These are phyloP conservation scores for Pseudocercospora macadamiae DNA, from an alignment of 2,329 filamentous ascomycete species.

Conservation along the genomic window DNA sequence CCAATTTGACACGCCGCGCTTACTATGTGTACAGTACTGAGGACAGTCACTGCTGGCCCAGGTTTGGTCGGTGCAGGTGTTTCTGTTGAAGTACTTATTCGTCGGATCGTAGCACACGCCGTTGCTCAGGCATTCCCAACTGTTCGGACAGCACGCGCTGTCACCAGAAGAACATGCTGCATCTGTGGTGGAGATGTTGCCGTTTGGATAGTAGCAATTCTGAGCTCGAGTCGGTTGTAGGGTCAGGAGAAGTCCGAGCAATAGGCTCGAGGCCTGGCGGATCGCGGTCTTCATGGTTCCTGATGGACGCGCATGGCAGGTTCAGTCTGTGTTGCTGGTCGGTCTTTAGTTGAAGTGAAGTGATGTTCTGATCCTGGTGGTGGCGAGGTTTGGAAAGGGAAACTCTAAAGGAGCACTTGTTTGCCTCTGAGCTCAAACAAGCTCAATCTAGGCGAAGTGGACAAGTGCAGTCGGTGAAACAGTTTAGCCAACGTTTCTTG, in stretches of 20 bases:
- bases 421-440: conserved; percentile 6
- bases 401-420: not conserved
- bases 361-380: no score
- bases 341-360: not conserved
- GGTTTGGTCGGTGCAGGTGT: conserved; percentile 39
- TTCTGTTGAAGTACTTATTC: conserved; percentile 35
- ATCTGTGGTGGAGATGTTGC: conserved; percentile 31
- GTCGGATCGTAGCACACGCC: conserved; percentile 37
- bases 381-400: not conserved
- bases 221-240: conserved; percentile 22
- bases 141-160: conserved; percentile 39
- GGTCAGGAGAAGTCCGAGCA: conserved; percentile 18
- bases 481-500: conserved; percentile 3
- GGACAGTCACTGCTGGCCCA: conserved; percentile 36
- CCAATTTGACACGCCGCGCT: conserved; percentile 2
- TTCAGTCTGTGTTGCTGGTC: not conserved
- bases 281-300: conserved; percentile 4
- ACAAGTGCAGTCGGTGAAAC: conserved; percentile 8
- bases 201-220: conserved; percentile 43
- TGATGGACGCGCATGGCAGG: conserved; percentile 10
- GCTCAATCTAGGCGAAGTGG: conserved; percentile 3
- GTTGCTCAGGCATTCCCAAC: conserved; percentile 40
- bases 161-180: conserved; percentile 31
- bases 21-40: conserved; percentile 34
- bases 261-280: conserved; percentile 5